Percentiles rank a stretch among this genome's conserved stretches.
phyloP scores from a whole-genome alignment of 352 stramenopile genomes.

The Globisporangium paddicum region DNA sequence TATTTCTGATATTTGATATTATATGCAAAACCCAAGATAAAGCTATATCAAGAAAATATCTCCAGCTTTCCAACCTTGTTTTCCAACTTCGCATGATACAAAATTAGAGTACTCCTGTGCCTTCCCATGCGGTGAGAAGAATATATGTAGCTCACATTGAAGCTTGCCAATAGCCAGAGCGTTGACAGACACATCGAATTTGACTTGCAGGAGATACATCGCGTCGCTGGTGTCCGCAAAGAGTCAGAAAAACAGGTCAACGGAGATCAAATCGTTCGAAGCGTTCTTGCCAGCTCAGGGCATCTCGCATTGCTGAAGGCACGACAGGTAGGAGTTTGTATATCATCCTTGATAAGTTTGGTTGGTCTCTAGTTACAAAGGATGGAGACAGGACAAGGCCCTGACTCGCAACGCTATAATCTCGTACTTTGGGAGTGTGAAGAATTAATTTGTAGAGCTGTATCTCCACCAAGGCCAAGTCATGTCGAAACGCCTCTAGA shows the following conservation, averaged over 20 bases:
- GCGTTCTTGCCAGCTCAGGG: not conserved
- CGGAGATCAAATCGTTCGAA: not conserved
- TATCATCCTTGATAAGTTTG: conserved; percentile 1
- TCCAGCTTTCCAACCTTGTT: not conserved
- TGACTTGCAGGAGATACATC: not conserved
- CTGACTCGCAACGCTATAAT: conserved; percentile 2
- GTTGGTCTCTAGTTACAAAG: not conserved
- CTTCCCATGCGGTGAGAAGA: not conserved
- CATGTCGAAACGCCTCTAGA: not conserved
- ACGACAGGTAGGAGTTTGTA: not conserved
- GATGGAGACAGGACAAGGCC: not conserved
- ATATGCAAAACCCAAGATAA: not conserved
- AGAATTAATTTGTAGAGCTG: conserved; percentile 10
- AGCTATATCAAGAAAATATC: not conserved
- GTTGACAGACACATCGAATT: not conserved
- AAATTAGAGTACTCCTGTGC: no score
- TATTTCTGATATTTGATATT: not conserved
- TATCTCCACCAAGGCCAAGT: conserved; percentile 1
- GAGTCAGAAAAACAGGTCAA: not conserved
- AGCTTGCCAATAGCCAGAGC: no score
- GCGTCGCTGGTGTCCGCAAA: not conserved
- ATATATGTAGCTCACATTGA: not conserved
- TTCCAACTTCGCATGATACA: not conserved
- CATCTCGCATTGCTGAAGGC: not conserved
- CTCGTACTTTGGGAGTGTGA: conserved; percentile 16